These are phyloP conservation scores for Cudoniella acicularis DNA, from an alignment of 495 filamentous ascomycete genomes.

Conservation along the genomic window DNA sequence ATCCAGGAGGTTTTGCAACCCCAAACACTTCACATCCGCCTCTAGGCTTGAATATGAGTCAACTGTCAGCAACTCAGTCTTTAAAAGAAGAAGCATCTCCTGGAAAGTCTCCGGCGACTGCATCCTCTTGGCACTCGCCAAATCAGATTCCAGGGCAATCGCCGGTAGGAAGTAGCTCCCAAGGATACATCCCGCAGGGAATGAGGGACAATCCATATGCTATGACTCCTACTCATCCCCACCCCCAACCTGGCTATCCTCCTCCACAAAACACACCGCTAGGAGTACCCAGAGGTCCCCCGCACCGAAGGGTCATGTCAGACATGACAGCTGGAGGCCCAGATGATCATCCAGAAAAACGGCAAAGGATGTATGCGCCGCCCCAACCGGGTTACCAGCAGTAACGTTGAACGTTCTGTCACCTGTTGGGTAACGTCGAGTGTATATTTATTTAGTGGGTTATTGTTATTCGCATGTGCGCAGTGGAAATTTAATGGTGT, in stretches of 20 bases:
- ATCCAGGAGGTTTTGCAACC: conserved; percentile 18
- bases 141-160: conserved; percentile 62
- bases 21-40: conserved; percentile 14
- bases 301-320: conserved; percentile 61
- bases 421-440: not conserved
- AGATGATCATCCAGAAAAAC: conserved; percentile 49
- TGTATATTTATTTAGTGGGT: conserved; percentile 8
- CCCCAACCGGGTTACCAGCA: conserved; percentile 25
- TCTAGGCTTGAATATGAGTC: conserved; percentile 24
- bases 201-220: conserved; percentile 25
- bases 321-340: conserved; percentile 55
- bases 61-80: conserved; percentile 44
- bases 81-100: conserved; percentile 84
- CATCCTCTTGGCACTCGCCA: conserved; percentile 72
- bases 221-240: conserved; percentile 35
- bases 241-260: conserved; percentile 16
- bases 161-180: conserved; percentile 36
- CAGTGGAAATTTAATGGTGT: not conserved
- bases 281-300: conserved; percentile 28
- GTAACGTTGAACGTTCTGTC: conserved; percentile 1
- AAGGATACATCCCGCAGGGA: conserved; percentile 20
- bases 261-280: conserved; percentile 8
- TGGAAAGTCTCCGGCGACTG: conserved; percentile 67
- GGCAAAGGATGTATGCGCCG: conserved; percentile 62
- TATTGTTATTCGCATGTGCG: not conserved